phyloP scores from a whole-genome alignment of 352 stramenopile species.

The Pythium diclinum region DNA sequence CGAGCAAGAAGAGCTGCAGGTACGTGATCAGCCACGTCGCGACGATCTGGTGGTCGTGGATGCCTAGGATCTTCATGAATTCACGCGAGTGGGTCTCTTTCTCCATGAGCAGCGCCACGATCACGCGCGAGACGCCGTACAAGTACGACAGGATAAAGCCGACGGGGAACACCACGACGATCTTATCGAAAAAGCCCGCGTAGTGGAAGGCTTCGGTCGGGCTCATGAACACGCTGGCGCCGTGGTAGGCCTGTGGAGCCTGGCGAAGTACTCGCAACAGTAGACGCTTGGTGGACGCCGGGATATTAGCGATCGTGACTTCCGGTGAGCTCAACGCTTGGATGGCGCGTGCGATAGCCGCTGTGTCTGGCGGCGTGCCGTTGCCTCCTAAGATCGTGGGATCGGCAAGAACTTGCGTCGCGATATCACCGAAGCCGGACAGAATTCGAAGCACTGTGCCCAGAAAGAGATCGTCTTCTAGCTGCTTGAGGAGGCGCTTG shows the following conservation, averaged over 20 bases:
- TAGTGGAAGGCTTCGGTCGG: constrained; percentile 55
- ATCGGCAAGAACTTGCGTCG: constrained; percentile 6
- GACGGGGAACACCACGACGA: constrained; percentile 75
- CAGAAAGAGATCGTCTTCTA: constrained; percentile 56
- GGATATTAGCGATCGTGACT: constrained; percentile 28
- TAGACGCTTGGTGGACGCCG: constrained; percentile 28
- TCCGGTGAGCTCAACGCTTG: constrained; percentile 3
- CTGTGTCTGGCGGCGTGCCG: background rate
- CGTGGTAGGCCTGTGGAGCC: constrained; percentile 60
- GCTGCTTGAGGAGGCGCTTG: constrained; percentile 38
- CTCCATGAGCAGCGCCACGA: constrained; percentile 89
- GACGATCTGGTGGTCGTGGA: constrained; percentile 55
- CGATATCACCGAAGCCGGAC: constrained; percentile 10
- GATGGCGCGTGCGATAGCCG: constrained; percentile 8
- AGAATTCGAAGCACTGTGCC: constrained; percentile 33
- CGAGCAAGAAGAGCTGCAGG: constrained; percentile 45
- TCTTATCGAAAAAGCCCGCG: constrained; percentile 76
- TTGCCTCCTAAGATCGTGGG: background rate
- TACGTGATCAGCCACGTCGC: constrained; percentile 80
- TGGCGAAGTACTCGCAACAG: constrained; percentile 52
- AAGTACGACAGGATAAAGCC: constrained; percentile 92
- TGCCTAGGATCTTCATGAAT: constrained; percentile 90
- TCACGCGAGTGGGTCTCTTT: constrained; percentile 92
- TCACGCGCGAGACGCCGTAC: constrained; percentile 88
- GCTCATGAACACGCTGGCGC: constrained; percentile 40